Evolutionary conservation across 495 filamentous ascomycete genomes (phyloP), one percentile per base, ranked within the genome.

Genomic region (Neurospora sp.): DNA sequence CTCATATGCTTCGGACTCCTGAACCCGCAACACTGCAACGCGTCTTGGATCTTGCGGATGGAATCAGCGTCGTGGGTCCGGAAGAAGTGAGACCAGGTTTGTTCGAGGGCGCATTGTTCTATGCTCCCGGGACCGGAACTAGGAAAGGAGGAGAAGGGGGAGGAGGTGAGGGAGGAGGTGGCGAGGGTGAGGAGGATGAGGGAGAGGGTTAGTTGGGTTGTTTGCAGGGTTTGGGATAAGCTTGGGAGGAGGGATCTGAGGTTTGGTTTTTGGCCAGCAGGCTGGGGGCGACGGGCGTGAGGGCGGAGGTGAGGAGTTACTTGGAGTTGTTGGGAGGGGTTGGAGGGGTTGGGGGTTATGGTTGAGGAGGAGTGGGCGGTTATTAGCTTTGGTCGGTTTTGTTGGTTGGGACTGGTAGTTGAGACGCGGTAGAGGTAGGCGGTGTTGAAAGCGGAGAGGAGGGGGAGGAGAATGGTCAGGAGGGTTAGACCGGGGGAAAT

Each of bases 11-110:
- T 81, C 5, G 85, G 75, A 27, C 82, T 85, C 38, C 82, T 81
- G 14, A 91, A 81, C 3, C 91, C 91, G 73, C 91, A 93, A 79
- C 91, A 93, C 9, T 84, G 75, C 45, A 92, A 84, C 0, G 81
- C 74, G 78, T 92, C 88, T 72, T 93, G 90, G 73, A 93, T 91
- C 9, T 78, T 69, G 68, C 86, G 80, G 71, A 93, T 89, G 10
- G 82, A 78, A 20, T 81, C 77, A 1, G 72, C 82, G 70, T 91
- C 78, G 74, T 89, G 86, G 0, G 70, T 41, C 0, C 73, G 74
- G 73, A 84, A 92, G 70, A 90, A 75, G 3, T 48, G 35, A 59
- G 81, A 76, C 91, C 91, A 93, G 31, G 78, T 78, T 35, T 81
- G 73, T 8, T 89, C 78, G 6, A 93, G 84, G 39, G 72, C 69